Evolutionary conservation across 768 basidiomycete species (phyloP), one percentile per base, ranked within the genome.

Genomic region (Rhodosporidiobolus sp.): DNA sequence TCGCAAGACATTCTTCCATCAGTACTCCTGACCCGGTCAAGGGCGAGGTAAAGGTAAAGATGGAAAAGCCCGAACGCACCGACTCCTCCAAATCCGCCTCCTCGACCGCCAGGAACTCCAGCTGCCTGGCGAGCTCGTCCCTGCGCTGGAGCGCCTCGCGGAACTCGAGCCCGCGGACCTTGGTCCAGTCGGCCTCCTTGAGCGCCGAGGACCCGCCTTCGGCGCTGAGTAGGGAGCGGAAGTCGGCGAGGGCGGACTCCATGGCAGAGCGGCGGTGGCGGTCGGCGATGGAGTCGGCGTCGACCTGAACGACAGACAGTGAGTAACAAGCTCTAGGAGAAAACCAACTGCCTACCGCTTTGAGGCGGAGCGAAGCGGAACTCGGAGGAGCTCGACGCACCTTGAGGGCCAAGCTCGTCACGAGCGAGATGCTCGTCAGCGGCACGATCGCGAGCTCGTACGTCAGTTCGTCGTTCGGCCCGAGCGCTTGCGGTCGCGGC

Each of bases 81-180:
- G 94, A 91, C 16, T 87, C 81, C 19, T 86, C 82, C 76, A 97
- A 94, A 45, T 89, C 82, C 3, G 61, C 59, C 6, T 67, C 70
- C 30, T 70, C 74, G 20, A 75, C 53, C 1, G 63, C 79, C 48
- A 82, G 56, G 70, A 80, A 82, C 22, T 80, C 75, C 43, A 90
- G 78, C 35, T 82, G 82, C 70, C 84, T 80, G 4, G 82, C 79
- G 10, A 89, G 79, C 19, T 81, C 81, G 62, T 88, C 83, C 69
- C 94, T 84, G 52, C 84, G 78, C 69, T 86, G 86, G 63, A 97
- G 79, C 30, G 84, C 82, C 74, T 97, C 95, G 80, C 97, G 92
- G 80, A 98, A 96, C 65, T 97, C 94, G 14, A 99, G 81, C n/a
- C 87, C 84, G 56, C 90, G 86, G 80, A 93, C 86, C 63, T 89